Evolutionary conservation across 1,284 basidiomycete species (phyloP), one percentile per base, ranked within the genome.

Genomic region (Cryptococcus maquisensis): DNA sequence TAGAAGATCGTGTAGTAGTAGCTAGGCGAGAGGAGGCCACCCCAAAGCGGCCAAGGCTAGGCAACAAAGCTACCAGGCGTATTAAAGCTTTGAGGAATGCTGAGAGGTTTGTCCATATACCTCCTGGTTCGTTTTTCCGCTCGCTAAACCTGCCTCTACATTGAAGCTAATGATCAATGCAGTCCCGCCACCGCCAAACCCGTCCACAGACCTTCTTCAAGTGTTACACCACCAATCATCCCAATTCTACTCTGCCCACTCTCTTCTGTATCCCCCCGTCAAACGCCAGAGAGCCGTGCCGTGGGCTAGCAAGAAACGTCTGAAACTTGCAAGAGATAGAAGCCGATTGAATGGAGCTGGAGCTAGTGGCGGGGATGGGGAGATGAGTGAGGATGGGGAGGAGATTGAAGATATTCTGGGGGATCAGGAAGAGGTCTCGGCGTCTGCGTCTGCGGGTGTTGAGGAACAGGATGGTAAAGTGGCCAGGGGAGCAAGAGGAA

Each of bases 141-240:
- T n/a, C 9, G 26, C 5, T 21, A 23, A 6, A 21, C 1, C n/a
- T 51, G n/a, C 23, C 20, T 13, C 7, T 26, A 26, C 24, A 39
- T 7, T 26, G 47, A 42, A 8, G 13, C n/a, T 16, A 20, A 50
- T 9, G 36, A 16, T 45, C 21, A 52, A 7, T 16, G 26, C 32
- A 41, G 16, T 37, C 32, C 47, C 20, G 20, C 35, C 16, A 10
- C 20, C 24, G 12, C 26, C 49, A 26, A 18, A 54, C 4, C 47
- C 28, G 13, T n/a, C 32, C 23, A 44, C 38, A 51, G 60, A 69
- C 45, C 55, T 67, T 6, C 50, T 67, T 8, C 45, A 52, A 13
- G 35, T 61, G 2, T 38, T 69, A 2, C 67, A 67, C 26, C n/a
- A 37, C 8, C 61, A 64, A 48, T 47, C 67, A 6, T 47, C 65